Conservation (phyloP, 495 filamentous ascomycete species). For the Hyaloscypha bicolor region DNA sequence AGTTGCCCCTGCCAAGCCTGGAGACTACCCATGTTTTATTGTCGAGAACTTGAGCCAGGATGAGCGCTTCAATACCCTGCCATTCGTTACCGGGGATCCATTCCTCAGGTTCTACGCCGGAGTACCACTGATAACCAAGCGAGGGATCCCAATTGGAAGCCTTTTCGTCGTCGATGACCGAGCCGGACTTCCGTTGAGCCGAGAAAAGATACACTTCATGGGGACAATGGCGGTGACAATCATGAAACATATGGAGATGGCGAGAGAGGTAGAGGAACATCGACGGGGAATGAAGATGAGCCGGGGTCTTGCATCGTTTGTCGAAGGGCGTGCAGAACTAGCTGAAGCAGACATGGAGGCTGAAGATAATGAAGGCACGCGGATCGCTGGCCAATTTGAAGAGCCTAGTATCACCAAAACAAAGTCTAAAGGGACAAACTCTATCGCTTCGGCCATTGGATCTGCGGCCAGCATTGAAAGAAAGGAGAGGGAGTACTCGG, state of each 20-base stretch:
- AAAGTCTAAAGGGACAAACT: conserved; percentile 12
- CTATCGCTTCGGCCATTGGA: conserved; percentile 2
- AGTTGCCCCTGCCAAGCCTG: conserved; percentile 7
- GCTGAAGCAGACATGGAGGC: conserved; percentile 28
- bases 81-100: conserved; percentile 46
- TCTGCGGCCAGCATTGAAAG: conserved; percentile 20
- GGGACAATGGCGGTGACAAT: conserved; percentile 54
- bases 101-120: conserved; percentile 62
- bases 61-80: conserved; percentile 46
- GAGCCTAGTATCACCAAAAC: conserved; percentile 14
- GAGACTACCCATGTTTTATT: conserved; percentile 27
- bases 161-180: conserved; percentile 66
- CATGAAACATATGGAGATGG: conserved; percentile 65
- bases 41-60: conserved; percentile 50
- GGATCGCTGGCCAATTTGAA: conserved; percentile 32
- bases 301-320: conserved; percentile 63
- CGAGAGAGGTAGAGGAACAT: conserved; percentile 57
- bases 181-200: conserved; percentile 45
- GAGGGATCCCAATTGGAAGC: conserved; percentile 70
- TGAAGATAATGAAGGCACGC: conserved; percentile 24
- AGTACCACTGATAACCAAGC: conserved; percentile 66
- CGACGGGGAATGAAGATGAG: conserved; percentile 61
- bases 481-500: conserved; percentile 25
- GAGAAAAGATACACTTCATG: conserved; percentile 45
- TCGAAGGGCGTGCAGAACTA: conserved; percentile 48